phyloP scores from a whole-genome alignment of 495 filamentous ascomycete species.

The Penicillium samsonianum region DNA sequence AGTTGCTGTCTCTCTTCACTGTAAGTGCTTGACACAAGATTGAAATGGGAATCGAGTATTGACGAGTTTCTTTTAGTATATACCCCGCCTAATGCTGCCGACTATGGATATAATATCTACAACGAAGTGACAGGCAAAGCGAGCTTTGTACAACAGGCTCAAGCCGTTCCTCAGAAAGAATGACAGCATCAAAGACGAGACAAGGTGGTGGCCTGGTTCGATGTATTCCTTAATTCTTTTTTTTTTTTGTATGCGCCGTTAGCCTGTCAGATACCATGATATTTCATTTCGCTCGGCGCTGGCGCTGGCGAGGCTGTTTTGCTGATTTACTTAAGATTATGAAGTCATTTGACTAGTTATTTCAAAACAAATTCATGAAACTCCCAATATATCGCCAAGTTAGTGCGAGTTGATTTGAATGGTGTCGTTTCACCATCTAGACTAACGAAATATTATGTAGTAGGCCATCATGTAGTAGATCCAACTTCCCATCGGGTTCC shows the following conservation, averaged over 20 bases:
- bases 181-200: not conserved
- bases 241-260: not conserved
- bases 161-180: slow-evolving; percentile 13
- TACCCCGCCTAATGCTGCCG: slow-evolving; percentile 64
- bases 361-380: not conserved
- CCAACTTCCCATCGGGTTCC: too few relatives aligned
- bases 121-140: slow-evolving; percentile 63
- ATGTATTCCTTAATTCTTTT: not conserved
- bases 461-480: too few relatives aligned
- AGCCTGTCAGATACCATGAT: slow-evolving; percentile 5
- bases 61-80: slow-evolving; percentile 19
- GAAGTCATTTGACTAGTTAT: not conserved
- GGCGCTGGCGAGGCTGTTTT: not conserved
- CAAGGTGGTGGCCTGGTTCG: not conserved
- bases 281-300: not conserved
- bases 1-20: slow-evolving; percentile 79
- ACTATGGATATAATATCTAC: slow-evolving; percentile 73
- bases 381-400: not conserved
- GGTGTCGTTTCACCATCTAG: not conserved
- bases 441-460: too few relatives aligned
- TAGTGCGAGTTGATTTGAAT: not conserved
- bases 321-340: slow-evolving; percentile 1
- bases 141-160: slow-evolving; percentile 35
- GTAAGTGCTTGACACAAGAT: slow-evolving; percentile 44
- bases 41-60: not conserved